These are phyloP conservation scores for Raffaelea albimanens DNA, from an alignment of 2,329 filamentous ascomycete genomes.

Conservation along the genomic window DNA sequence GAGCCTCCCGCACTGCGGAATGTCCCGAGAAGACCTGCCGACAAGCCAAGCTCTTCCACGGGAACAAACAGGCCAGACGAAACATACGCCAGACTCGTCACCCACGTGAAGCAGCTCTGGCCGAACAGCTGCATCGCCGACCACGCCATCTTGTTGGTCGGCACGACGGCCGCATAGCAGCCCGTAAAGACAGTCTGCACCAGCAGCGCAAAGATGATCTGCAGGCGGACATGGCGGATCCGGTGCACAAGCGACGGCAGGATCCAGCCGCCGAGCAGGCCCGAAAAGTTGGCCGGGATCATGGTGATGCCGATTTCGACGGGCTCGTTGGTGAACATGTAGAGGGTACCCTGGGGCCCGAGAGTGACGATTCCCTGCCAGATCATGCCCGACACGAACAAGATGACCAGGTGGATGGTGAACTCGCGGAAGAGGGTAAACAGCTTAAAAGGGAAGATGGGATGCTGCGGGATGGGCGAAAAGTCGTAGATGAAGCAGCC, in stretches of 20 bases:
- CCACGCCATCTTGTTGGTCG: slow-evolving; percentile 18
- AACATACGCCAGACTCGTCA: slow-evolving; percentile 21
- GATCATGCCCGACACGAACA: slow-evolving; percentile 22
- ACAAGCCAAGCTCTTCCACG: slow-evolving; percentile 19
- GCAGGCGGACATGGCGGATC: slow-evolving; percentile 19
- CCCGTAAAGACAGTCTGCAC: slow-evolving; percentile 20
- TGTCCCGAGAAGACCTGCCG: slow-evolving; percentile 20
- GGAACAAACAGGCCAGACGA: slow-evolving; percentile 21
- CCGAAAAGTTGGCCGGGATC: slow-evolving; percentile 16
- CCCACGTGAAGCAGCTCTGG: slow-evolving; percentile 21
- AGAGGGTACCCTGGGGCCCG: slow-evolving; percentile 19
- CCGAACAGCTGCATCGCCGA: slow-evolving; percentile 21
- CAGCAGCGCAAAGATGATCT: slow-evolving; percentile 20
- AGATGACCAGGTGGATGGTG: slow-evolving; percentile 19
- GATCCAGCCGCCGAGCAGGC: slow-evolving; percentile 19
- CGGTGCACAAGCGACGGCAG: slow-evolving; percentile 21
- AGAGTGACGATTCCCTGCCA: slow-evolving; percentile 18
- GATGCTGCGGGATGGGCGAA: too few relatives aligned
- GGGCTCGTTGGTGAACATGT: slow-evolving; percentile 21
- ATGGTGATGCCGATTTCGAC: slow-evolving; percentile 18
- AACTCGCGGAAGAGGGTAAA: slow-evolving; percentile 21
- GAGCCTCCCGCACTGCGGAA: slow-evolving; percentile 22
- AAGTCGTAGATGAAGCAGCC: too few relatives aligned
- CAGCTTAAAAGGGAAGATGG: too few relatives aligned
- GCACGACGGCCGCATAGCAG: slow-evolving; percentile 18